These are phyloP conservation scores for Chlamydomonas incerta DNA, from an alignment of 139 green algal species.

Conservation along the genomic window DNA sequence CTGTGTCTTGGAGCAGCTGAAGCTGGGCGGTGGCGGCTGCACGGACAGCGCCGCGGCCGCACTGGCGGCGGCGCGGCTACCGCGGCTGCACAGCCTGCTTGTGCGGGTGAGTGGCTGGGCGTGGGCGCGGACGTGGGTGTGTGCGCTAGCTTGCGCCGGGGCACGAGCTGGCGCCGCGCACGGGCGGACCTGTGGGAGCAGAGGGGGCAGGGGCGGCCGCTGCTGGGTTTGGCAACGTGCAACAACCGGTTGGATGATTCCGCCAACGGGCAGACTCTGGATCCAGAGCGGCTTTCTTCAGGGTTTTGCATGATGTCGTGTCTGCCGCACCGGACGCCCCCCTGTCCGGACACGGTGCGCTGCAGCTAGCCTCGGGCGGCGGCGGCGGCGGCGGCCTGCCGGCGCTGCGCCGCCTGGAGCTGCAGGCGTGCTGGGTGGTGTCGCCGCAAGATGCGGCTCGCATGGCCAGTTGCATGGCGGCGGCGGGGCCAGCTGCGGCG, in stretches of 20 bases:
- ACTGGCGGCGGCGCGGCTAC: conserved; percentile 24
- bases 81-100: conserved; percentile 25
- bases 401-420: conserved; percentile 13
- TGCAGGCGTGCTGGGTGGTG: conserved; percentile 29
- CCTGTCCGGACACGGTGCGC: neutral
- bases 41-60: neutral
- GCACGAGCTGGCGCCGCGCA: no score
- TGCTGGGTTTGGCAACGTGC: no score
- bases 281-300: no score
- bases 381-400: neutral
- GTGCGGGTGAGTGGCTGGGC: neutral
- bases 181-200: no score
- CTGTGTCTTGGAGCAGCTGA: conserved; percentile 14
- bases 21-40: neutral
- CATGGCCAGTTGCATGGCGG: neutral
- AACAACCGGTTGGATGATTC: no score
- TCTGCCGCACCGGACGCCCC: no score
- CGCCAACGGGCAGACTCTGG: no score
- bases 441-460: neutral
- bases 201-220: no score
- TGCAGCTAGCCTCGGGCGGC: neutral
- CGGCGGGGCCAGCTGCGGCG: no score
- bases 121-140: no score
- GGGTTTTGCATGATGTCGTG: neutral
- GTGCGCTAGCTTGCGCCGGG: no score